phyloP scores from a whole-genome alignment of 129 eudicot species.

The Escallonia rubra region DNA sequence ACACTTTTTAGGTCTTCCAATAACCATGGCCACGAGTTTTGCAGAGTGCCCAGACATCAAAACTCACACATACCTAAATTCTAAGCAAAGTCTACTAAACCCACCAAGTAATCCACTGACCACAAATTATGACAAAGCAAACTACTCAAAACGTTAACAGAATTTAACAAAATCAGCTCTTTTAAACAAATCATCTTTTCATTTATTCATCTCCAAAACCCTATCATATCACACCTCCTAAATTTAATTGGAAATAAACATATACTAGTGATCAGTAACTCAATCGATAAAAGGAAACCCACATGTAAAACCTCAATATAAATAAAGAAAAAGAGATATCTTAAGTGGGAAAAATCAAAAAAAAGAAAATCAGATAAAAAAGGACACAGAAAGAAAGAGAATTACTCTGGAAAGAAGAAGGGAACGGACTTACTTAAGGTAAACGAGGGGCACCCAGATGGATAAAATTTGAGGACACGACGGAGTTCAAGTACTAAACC shows the following conservation, averaged over 20 bases:
- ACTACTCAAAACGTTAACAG: background rate
- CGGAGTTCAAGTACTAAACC: too few species aligned
- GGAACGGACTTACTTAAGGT: slow-evolving; percentile 10
- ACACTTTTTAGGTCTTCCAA: background rate
- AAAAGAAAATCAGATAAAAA: too few species aligned
- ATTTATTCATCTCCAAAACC: too few species aligned
- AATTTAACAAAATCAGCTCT: background rate
- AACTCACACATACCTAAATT: background rate
- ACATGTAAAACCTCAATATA: too few species aligned
- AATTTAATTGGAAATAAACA: too few species aligned
- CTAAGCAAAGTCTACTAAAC: slow-evolving; percentile 6
- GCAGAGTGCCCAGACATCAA: background rate
- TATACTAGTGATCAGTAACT: too few species aligned
- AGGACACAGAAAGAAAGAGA: background rate
- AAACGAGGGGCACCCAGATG: background rate
- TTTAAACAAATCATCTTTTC: too few species aligned
- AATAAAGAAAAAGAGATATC: too few species aligned
- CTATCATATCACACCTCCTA: too few species aligned
- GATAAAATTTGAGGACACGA: background rate
- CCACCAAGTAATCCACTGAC: slow-evolving; percentile 10
- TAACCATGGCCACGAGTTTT: background rate
- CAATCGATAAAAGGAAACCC: too few species aligned
- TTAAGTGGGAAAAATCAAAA: too few species aligned
- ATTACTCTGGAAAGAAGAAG: background rate
- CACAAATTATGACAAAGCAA: background rate